A percentile compares a stretch with the other conserved stretches of the same genome.
phyloP scores from a whole-genome alignment of 176 grass and related monocot genomes.

The Dactylis glomerata region DNA sequence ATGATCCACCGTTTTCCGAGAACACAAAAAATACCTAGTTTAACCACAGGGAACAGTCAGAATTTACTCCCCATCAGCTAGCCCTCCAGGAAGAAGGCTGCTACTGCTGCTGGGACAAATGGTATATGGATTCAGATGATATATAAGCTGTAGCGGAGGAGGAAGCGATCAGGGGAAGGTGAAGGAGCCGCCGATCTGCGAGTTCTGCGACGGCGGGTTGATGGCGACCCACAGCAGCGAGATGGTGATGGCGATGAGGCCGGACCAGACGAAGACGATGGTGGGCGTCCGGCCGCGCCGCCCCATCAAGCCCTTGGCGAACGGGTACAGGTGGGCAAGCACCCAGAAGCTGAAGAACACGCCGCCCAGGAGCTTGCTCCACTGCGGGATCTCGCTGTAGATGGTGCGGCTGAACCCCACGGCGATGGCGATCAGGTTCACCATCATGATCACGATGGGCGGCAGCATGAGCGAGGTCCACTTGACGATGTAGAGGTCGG shows the following conservation, averaged over 20 bases:
- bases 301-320: slow-evolving; percentile 92
- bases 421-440: slow-evolving; percentile 81
- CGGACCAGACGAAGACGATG: slow-evolving; percentile 94
- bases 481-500: slow-evolving; percentile 90
- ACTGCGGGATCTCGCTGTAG: slow-evolving; percentile 83
- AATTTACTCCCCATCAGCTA: not conserved
- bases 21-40: not conserved
- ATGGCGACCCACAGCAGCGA: slow-evolving; percentile 93
- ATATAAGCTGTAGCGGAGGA: not conserved
- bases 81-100: not conserved
- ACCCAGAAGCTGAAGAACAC: slow-evolving; percentile 99
- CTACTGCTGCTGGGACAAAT: not conserved
- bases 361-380: slow-evolving; percentile 86
- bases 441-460: slow-evolving; percentile 98
- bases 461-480: slow-evolving; percentile 96
- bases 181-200: slow-evolving; percentile 83
- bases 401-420: slow-evolving; percentile 84
- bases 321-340: slow-evolving; percentile 86
- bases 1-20: not conserved
- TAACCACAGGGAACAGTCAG: slow-evolving; percentile 1
- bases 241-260: slow-evolving; percentile 89
- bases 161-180: slow-evolving; percentile 71
- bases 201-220: slow-evolving; percentile 62
- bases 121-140: not conserved
- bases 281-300: slow-evolving; percentile 76